Percentiles rank a stretch among this genome's conserved stretches.
These are phyloP conservation scores for Saccharum officinarum DNA, from an alignment of 176 grass and related monocot species.

Conservation along the genomic window DNA sequence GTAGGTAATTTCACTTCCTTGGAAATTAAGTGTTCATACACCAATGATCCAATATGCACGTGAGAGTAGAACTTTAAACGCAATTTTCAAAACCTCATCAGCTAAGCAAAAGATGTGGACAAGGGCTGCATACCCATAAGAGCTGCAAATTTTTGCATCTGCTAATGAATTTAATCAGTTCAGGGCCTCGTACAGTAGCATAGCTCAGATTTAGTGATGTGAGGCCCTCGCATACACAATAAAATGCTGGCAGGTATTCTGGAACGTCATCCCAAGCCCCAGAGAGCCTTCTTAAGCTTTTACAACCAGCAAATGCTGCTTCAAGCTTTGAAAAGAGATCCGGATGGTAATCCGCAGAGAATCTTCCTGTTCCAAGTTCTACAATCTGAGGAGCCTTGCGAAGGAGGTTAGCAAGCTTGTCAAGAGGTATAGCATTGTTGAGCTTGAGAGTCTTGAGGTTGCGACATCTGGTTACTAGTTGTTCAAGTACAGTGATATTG, in stretches of 20 bases:
- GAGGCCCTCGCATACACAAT: constrained; percentile 63
- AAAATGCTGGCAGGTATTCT: constrained; percentile 58
- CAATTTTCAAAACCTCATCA: neutral
- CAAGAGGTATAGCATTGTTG: constrained; percentile 61
- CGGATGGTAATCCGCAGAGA: constrained; percentile 43
- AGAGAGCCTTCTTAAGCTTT: constrained; percentile 56
- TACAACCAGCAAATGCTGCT: constrained; percentile 51
- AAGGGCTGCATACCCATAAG: constrained; percentile 57
- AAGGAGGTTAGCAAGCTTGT: constrained; percentile 55
- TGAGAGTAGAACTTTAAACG: neutral
- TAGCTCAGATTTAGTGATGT: constrained; percentile 74
- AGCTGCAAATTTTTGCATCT: constrained; percentile 59
- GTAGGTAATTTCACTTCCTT: neutral
- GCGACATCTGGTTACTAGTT: constrained; percentile 57
- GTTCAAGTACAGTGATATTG: constrained; percentile 54
- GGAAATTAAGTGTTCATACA: neutral
- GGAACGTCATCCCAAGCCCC: constrained; percentile 56
- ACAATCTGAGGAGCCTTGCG: constrained; percentile 50
- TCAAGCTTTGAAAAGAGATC: constrained; percentile 58
- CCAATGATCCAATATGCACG: neutral
- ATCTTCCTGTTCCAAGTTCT: constrained; percentile 58
- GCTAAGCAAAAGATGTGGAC: neutral
- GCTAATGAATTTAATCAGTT: constrained; percentile 66
- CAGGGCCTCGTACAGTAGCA: constrained; percentile 51
- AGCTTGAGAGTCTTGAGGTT: constrained; percentile 67